Base-by-base conservation (phyloP, 345 rosid genomes). In the Triadica sebifera region DNA sequence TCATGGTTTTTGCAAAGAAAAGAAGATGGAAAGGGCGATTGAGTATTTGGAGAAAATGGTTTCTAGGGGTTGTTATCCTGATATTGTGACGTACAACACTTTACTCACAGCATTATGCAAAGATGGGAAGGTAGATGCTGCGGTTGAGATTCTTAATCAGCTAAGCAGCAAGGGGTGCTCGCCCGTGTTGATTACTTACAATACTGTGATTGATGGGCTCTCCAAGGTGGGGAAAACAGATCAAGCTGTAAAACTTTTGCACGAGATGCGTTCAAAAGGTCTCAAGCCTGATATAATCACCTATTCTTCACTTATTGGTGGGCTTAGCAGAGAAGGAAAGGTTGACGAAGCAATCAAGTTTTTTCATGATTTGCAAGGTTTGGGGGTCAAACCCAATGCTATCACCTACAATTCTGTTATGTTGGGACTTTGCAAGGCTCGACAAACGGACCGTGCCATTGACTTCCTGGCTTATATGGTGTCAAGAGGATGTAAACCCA, bases 41-140 rank as follows among this genome's bases (percentile, higher is more conserved):
- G 88, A 90, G 74, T 94, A 88, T 83, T 78, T 94, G 80, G 96
- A 88, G 77, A 73, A 88, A 74, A 94, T 94, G 97, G 89, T 86
- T 56, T 86, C 96, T 64, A 87, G 91, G 72, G 96, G 94, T 8
- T 94, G 95, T 80, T 89, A 90, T 76, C 98, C 98, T 7, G 93
- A 94, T 78, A 92, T 92, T 65, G 97, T 94, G 69, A 90, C 97
- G 16, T 94, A 94, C 73, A 94, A 92, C 83, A 92, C 94, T 55
- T 76, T 94, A 85, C 82, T 94, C 5, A 86, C 92, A 17, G 98
- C 93, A 67, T 78, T 94, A 62, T 89, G 93, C 83, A 92, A 87
- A 83, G 97, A 89, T 56, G 97, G 93, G 65, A 92, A 90, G 78
- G 93, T 94, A 53, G 95, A 90, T 67, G 85, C 79, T 69, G 98